Evolutionary conservation across 352 stramenopile species (phyloP).

Genomic region (Pythium periplocum): DNA sequence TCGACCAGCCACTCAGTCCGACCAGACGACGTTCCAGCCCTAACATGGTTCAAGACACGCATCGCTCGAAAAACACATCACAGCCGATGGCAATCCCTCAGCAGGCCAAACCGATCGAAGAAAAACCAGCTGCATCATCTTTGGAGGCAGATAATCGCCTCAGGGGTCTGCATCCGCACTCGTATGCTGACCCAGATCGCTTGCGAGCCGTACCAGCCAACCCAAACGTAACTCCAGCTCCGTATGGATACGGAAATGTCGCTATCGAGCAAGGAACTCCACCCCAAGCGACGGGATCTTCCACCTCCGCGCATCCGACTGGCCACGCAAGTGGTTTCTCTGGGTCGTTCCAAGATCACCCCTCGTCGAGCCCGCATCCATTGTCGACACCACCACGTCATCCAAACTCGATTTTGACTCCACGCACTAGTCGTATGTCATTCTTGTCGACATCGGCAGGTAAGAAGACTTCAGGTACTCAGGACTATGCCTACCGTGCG

Average conservation of each 20-base stretch:
- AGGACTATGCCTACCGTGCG: constrained; percentile 25
- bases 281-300: constrained; percentile 13
- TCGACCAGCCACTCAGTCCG: too few relatives aligned
- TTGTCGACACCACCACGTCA: constrained; percentile 67
- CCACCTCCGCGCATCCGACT: constrained; percentile 6
- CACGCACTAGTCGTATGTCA: constrained; percentile 31
- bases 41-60: constrained; percentile 25
- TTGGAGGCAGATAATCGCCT: neutral
- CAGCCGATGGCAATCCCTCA: constrained; percentile 80
- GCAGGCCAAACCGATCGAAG: constrained; percentile 23
- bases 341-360: constrained; percentile 39
- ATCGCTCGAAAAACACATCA: constrained; percentile 38
- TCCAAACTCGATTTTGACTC: constrained; percentile 48
- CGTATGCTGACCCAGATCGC: constrained; percentile 54
- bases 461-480: constrained; percentile 10
- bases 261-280: constrained; percentile 37
- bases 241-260: constrained; percentile 77
- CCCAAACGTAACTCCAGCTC: constrained; percentile 60
- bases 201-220: constrained; percentile 39
- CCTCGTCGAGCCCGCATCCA: constrained; percentile 15
- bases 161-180: constrained; percentile 54
- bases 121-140: too few relatives aligned
- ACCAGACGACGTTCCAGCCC: constrained; percentile 28
- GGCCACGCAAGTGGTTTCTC: constrained; percentile 15
- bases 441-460: constrained; percentile 18